Conservation (phyloP, 352 stramenopile genomes). For the Globisporangium canariense region DNA sequence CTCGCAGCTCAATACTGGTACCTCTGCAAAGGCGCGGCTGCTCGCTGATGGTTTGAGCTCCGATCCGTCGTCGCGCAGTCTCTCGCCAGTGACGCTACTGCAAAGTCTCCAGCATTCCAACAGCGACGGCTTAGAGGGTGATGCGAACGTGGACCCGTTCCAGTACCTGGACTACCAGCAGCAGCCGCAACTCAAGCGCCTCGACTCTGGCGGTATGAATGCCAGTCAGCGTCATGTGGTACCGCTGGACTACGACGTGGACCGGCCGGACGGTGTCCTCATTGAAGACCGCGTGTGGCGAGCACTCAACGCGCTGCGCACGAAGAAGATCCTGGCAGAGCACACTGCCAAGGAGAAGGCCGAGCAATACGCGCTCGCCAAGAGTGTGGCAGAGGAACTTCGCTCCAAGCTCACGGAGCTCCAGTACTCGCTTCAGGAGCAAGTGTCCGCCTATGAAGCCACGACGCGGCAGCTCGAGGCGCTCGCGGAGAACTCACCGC, state of each 20-base stretch:
- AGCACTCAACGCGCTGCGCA: slow-evolving; percentile 54
- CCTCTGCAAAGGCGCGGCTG: slow-evolving; percentile 41
- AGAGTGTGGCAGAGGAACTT: slow-evolving; percentile 55
- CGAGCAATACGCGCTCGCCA: slow-evolving; percentile 47
- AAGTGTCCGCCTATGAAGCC: slow-evolving; percentile 6
- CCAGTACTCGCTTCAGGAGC: slow-evolving; percentile 28
- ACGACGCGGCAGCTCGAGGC: slow-evolving; percentile 29
- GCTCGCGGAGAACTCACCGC: slow-evolving; percentile 56
- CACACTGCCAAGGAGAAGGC: slow-evolving; percentile 44
- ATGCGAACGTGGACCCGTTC: slow-evolving; percentile 72
- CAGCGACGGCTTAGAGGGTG: slow-evolving; percentile 26
- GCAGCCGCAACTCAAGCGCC: slow-evolving; percentile 20
- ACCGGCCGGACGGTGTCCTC: slow-evolving; percentile 60
- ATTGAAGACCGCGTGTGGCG: slow-evolving; percentile 70
- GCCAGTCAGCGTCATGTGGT: slow-evolving; percentile 33
- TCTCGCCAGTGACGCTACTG: slow-evolving; percentile 24
- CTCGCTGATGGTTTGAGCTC: slow-evolving; percentile 28
- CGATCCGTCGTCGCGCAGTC: slow-evolving; percentile 28
- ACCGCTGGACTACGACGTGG: slow-evolving; percentile 66
- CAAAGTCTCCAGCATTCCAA: slow-evolving; percentile 34
- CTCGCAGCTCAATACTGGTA: slow-evolving; percentile 13
- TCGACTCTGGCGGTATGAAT: background rate
- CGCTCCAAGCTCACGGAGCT: slow-evolving; percentile 41
- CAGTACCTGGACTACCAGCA: slow-evolving; percentile 45
- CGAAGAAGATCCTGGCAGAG: slow-evolving; percentile 67